Conservation (phyloP, 805 yeast species). For the Sugiyamaella boreocaroliniensis region DNA sequence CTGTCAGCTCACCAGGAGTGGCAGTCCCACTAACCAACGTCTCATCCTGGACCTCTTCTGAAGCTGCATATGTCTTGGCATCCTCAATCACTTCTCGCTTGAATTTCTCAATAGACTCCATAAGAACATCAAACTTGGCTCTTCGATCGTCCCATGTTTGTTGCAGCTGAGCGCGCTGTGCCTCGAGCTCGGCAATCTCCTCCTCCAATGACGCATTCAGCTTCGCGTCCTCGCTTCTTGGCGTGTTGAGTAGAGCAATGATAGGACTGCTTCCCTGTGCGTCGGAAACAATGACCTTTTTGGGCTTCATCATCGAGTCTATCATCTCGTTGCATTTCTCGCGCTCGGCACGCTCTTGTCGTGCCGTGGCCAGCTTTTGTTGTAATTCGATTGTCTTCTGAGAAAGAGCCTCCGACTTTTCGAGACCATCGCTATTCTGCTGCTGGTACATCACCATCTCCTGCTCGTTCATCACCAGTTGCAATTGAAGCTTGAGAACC, state of each 20-base stretch:
- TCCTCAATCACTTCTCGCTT: conserved; percentile 18
- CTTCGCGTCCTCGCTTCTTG: conserved; percentile 19
- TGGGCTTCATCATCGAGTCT: conserved; percentile 18
- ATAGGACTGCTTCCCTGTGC: conserved; percentile 12
- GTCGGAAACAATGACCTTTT: conserved; percentile 12
- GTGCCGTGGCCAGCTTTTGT: conserved; percentile 14
- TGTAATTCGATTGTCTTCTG: conserved; percentile 17
- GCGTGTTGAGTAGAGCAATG: conserved; percentile 16
- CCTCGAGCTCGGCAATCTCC: conserved; percentile 23
- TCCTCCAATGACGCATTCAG: conserved; percentile 17
- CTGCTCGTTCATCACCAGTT: conserved; percentile 15
- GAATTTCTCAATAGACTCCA: conserved; percentile 20
- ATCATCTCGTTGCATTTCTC: conserved; percentile 23
- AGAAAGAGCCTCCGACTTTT: conserved; percentile 9
- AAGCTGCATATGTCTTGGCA: conserved; percentile 8
- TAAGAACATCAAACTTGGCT: conserved; percentile 19
- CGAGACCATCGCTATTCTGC: conserved; percentile 14
- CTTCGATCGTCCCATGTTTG: conserved; percentile 20
- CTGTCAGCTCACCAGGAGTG: not conserved
- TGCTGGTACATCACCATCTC: conserved; percentile 19
- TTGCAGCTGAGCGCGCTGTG: conserved; percentile 12
- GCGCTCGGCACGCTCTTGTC: conserved; percentile 16
- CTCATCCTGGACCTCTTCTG: conserved; percentile 1
- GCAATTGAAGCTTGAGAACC: conserved; percentile 19
- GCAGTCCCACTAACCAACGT: conserved; percentile 7